Evolutionary conservation across 1,139 yeast genomes (phyloP).

Genomic region (Blastobotrys raffinosifermentans): DNA sequence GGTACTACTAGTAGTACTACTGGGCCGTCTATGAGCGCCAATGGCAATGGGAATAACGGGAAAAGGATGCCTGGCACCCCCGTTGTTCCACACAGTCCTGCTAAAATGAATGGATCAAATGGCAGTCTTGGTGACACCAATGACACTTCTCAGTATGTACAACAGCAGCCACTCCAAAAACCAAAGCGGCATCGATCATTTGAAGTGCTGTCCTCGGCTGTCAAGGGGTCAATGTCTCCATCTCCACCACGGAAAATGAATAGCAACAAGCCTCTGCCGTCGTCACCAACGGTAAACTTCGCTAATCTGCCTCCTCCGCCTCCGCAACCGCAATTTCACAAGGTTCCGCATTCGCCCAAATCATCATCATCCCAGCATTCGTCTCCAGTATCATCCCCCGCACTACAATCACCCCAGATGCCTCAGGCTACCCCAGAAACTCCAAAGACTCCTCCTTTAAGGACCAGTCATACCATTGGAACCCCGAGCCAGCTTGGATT

Average conservation of each 20-base stretch:
- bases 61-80: too few species aligned
- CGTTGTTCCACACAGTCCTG: too few species aligned
- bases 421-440: background rate
- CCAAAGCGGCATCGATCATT: background rate
- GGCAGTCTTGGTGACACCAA: too few species aligned
- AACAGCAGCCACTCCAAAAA: slow-evolving; percentile 2
- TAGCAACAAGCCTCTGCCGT: background rate
- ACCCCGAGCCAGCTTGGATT: slow-evolving; percentile 8
- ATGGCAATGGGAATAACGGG: background rate
- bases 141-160: too few species aligned
- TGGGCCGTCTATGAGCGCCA: background rate
- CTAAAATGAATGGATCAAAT: too few species aligned
- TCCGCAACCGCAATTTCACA: background rate
- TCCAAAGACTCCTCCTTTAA: slow-evolving; percentile 5
- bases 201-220: background rate
- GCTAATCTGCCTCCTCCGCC: background rate
- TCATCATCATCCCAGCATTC: background rate
- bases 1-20: background rate
- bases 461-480: slow-evolving; percentile 6
- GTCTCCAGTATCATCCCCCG: slow-evolving; percentile 7
- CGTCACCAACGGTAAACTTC: background rate
- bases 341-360: background rate
- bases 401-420: slow-evolving; percentile 9
- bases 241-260: slow-evolving; percentile 7
- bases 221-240: slow-evolving; percentile 6